phyloP scores from a whole-genome alignment of 345 rosid genomes.

The Ceriops tagal region DNA sequence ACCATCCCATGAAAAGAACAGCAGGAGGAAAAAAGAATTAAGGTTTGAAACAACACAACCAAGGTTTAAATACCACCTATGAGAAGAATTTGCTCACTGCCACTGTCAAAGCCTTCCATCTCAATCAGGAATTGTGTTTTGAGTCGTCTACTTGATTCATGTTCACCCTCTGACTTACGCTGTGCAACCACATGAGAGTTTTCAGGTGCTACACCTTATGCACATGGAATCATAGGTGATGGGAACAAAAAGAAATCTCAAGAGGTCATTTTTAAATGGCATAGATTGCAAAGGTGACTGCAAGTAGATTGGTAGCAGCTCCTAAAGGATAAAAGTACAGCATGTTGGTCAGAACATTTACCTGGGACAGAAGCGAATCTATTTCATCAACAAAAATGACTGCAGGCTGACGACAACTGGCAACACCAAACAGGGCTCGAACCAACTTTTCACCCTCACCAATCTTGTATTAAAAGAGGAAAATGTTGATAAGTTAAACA shows the following conservation, averaged over 20 bases:
- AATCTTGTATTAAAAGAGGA: slow-evolving; percentile 45
- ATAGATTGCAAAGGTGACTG: neutral
- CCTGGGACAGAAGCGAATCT: slow-evolving; percentile 98
- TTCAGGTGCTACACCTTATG: slow-evolving; percentile 13
- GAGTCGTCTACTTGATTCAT: slow-evolving; percentile 92
- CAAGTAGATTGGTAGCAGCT: neutral
- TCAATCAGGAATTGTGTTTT: slow-evolving; percentile 94
- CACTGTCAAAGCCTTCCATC: slow-evolving; percentile 95
- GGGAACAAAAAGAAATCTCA: neutral
- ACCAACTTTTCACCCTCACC: slow-evolving; percentile 99
- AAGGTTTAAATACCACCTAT: slow-evolving; percentile 53
- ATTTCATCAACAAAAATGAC: slow-evolving; percentile 97
- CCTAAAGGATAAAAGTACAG: no score
- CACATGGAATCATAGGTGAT: neutral
- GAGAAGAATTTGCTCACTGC: slow-evolving; percentile 88
- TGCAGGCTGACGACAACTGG: slow-evolving; percentile 98
- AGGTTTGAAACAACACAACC: neutral
- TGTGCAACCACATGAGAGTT: slow-evolving; percentile 34
- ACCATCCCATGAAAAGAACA: neutral
- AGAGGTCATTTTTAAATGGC: neutral
- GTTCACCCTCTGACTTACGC: slow-evolving; percentile 99
- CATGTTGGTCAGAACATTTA: slow-evolving; percentile 23
- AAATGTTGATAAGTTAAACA: neutral
- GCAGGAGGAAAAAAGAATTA: neutral
- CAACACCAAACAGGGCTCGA: slow-evolving; percentile 97